Percentiles rank a stretch among this genome's conserved stretches.
phyloP scores from a whole-genome alignment of 768 basidiomycete genomes.

The Tricholoma bakamatsutake region DNA sequence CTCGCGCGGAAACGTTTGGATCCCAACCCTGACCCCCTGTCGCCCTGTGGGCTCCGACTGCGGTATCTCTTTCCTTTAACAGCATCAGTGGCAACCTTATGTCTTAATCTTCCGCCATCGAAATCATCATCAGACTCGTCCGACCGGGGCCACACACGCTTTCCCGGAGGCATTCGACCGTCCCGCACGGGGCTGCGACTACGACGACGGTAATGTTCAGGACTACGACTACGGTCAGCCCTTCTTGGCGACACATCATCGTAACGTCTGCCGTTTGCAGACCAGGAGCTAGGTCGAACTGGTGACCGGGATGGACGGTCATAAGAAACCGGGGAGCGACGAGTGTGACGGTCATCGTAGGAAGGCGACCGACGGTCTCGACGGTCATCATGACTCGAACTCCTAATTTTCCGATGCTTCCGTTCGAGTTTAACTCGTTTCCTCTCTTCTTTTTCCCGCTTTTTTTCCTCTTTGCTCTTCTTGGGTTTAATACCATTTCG shows the following conservation, averaged over 20 bases:
- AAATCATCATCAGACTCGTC: slow-evolving; percentile 45
- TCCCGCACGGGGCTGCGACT: slow-evolving; percentile 26
- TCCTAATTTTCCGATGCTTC: slow-evolving; percentile 25
- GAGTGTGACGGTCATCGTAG: slow-evolving; percentile 31
- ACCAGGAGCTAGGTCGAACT: slow-evolving; percentile 19
- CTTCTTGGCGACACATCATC: slow-evolving; percentile 21
- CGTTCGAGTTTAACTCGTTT: slow-evolving; percentile 36
- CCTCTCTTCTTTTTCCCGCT: slow-evolving; percentile 40
- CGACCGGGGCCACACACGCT: slow-evolving; percentile 39
- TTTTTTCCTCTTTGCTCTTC: slow-evolving; percentile 68
- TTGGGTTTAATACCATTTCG: slow-evolving; percentile 77
- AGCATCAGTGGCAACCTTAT: slow-evolving; percentile 16
- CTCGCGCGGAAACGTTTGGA: slow-evolving; percentile 37
- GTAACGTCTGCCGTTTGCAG: slow-evolving; percentile 21
- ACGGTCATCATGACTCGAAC: slow-evolving; percentile 13
- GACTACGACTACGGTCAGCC: slow-evolving; percentile 26
- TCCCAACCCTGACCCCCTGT: slow-evolving; percentile 14
- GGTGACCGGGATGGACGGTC: slow-evolving; percentile 36
- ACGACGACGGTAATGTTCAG: slow-evolving; percentile 26
- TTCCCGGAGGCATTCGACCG: slow-evolving; percentile 15
- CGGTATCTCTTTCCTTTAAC: slow-evolving; percentile 30
- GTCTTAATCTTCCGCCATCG: slow-evolving; percentile 22
- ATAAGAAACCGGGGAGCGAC: slow-evolving; percentile 41
- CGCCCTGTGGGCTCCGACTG: slow-evolving; percentile 30
- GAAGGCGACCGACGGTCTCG: slow-evolving; percentile 20